Evolutionary conservation across 805 yeast species (phyloP).

Genomic region (Zygosaccharomyces siamensis): DNA sequence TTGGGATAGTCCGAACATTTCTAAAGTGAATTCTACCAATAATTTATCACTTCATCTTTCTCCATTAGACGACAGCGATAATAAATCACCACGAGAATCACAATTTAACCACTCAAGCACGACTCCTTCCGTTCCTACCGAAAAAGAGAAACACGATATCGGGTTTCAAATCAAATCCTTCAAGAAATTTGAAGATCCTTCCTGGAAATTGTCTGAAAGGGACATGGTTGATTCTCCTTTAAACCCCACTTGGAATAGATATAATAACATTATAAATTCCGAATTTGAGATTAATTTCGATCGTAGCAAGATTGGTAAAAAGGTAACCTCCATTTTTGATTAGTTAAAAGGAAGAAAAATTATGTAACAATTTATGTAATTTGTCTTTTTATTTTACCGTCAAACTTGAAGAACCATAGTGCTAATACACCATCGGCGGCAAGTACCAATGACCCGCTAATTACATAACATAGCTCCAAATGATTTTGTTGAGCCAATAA

Average conservation of each 20-base stretch:
- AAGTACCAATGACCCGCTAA: constrained; percentile 47
- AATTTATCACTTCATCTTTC: constrained; percentile 19
- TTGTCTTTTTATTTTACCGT: constrained; percentile 27
- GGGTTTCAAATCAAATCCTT: constrained; percentile 27
- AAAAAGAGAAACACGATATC: constrained; percentile 26
- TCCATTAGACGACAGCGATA: constrained; percentile 13
- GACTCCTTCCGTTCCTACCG: constrained; percentile 25
- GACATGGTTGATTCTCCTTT: constrained; percentile 3
- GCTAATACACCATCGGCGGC: constrained; percentile 35
- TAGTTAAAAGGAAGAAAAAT: neutral
- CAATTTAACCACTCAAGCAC: constrained; percentile 17
- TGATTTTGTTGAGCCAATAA: constrained; percentile 49
- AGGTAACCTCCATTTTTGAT: constrained; percentile 25
- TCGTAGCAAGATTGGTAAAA: constrained; percentile 40
- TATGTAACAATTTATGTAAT: constrained; percentile 3
- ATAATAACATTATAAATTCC: constrained; percentile 25
- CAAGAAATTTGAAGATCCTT: neutral
- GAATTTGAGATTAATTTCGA: constrained; percentile 39
- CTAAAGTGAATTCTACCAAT: constrained; percentile 15
- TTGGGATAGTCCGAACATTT: constrained; percentile 26
- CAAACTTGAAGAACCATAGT: constrained; percentile 33
- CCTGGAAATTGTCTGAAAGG: constrained; percentile 1
- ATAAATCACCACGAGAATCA: constrained; percentile 3
- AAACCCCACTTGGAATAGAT: constrained; percentile 18
- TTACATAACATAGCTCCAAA: constrained; percentile 48